Conservation (phyloP, 352 stramenopile genomes). For the Pythium vanterpoolii region DNA sequence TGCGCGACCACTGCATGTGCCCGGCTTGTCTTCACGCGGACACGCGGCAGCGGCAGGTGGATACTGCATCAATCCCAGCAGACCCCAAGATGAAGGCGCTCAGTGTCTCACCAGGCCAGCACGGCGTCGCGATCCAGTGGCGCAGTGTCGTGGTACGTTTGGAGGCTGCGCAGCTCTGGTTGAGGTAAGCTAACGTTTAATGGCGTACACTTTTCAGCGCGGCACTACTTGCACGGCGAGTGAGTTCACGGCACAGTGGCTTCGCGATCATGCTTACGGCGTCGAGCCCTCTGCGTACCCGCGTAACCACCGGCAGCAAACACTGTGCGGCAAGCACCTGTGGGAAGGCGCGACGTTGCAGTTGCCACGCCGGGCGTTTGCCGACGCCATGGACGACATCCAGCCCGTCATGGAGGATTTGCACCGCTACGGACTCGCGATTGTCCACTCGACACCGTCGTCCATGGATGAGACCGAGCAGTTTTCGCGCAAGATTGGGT, state of each 20-base stretch:
- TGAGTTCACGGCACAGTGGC: slow-evolving; percentile 67
- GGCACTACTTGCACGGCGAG: slow-evolving; percentile 56
- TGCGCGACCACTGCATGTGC: slow-evolving; percentile 82
- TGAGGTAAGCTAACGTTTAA: background rate
- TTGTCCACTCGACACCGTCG: slow-evolving; percentile 57
- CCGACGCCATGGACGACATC: slow-evolving; percentile 42
- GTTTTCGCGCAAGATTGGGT: slow-evolving; percentile 80
- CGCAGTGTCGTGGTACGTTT: slow-evolving; percentile 43
- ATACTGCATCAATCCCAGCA: slow-evolving; percentile 75
- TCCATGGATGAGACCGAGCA: slow-evolving; percentile 79
- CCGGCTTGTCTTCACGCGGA: slow-evolving; percentile 59
- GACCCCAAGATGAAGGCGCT: slow-evolving; percentile 42
- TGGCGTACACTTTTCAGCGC: slow-evolving; percentile 26
- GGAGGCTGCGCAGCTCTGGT: background rate
- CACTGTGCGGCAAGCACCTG: slow-evolving; percentile 42
- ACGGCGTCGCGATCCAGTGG: slow-evolving; percentile 55
- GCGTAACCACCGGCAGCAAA: slow-evolving; percentile 53
- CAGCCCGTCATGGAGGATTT: slow-evolving; percentile 68
- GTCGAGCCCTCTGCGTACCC: slow-evolving; percentile 43
- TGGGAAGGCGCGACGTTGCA: slow-evolving; percentile 45
- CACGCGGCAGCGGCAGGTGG: slow-evolving; percentile 69
- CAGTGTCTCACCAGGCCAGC: slow-evolving; percentile 28
- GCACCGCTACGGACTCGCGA: slow-evolving; percentile 67
- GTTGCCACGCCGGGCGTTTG: slow-evolving; percentile 50
- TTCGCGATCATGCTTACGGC: slow-evolving; percentile 71